Evolutionary conservation across 2,329 filamentous ascomycete genomes (phyloP).

Genomic region (Ambrosiella xylebori): DNA sequence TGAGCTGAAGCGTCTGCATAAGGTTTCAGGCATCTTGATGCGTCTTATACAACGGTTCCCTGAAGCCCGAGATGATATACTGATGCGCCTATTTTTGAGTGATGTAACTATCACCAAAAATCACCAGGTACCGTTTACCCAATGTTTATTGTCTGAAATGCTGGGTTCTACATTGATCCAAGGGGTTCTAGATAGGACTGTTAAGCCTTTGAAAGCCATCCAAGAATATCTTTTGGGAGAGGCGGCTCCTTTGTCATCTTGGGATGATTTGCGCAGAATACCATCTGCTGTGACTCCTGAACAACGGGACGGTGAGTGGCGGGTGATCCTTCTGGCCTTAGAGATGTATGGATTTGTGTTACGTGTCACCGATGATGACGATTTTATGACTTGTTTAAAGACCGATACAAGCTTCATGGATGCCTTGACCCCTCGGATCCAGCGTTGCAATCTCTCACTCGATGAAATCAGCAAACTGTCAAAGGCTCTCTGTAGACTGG

Average conservation of each 20-base stretch:
- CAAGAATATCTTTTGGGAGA: conserved; percentile 1
- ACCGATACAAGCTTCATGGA: conserved; percentile 15
- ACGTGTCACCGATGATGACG: conserved; percentile 87
- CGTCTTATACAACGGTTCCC: conserved; percentile 78
- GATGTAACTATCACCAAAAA: conserved; percentile 33
- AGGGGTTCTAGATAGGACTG: background rate
- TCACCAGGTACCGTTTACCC: conserved; percentile 43
- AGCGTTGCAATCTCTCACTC: conserved; percentile 51
- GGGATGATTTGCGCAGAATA: background rate
- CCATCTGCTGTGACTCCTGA: background rate
- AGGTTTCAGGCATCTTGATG: conserved; percentile 62
- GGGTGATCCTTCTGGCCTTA: conserved; percentile 72
- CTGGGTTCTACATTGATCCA: background rate
- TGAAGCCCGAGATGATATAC: conserved; percentile 64
- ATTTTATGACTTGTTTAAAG: conserved; percentile 57
- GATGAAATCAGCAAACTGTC: conserved; percentile 58
- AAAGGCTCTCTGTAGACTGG: conserved; percentile 74
- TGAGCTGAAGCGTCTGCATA: conserved; percentile 35
- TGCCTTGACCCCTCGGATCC: conserved; percentile 29
- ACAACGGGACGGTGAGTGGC: conserved; percentile 50
- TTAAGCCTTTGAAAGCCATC: conserved; percentile 1
- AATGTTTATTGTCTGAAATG: conserved; percentile 58
- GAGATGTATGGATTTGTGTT: conserved; percentile 89
- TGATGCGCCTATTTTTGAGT: conserved; percentile 82
- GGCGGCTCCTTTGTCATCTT: no score